Evolutionary conservation across 2,329 filamentous ascomycete species (phyloP).

Genomic region (Zymoseptoria ardabiliae): DNA sequence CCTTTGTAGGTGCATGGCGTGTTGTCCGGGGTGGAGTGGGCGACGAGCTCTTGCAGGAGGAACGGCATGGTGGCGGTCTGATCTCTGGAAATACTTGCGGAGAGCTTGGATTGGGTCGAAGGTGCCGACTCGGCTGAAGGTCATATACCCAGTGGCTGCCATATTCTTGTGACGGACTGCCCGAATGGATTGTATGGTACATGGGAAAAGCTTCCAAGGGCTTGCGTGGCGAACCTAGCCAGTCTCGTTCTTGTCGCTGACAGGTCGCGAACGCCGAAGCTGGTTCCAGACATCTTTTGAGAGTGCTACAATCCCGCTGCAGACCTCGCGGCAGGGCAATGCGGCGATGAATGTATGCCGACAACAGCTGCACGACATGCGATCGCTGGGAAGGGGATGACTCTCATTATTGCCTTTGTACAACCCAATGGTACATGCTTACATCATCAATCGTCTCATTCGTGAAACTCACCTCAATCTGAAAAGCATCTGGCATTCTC

Average conservation of each 20-base stretch:
- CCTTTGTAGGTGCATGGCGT: conserved; percentile 1
- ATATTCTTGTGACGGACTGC: neutral
- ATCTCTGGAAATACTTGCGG: neutral
- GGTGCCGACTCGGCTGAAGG: neutral
- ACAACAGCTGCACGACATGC: neutral
- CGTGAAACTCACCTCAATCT: neutral
- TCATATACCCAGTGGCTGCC: neutral
- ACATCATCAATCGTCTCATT: conserved; percentile 1
- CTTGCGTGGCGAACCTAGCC: neutral
- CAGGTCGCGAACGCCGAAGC: neutral
- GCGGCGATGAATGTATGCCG: neutral
- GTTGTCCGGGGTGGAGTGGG: conserved; percentile 1
- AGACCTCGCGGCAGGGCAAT: neutral
- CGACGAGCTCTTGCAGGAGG: neutral
- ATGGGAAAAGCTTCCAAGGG: neutral
- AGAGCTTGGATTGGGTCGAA: too few species aligned
- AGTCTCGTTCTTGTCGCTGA: neutral
- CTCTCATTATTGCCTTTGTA: conserved; percentile 8
- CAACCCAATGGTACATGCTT: conserved; percentile 1
- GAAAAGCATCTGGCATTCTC: conserved; percentile 5
- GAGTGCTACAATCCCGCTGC: neutral
- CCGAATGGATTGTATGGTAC: neutral
- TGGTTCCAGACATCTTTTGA: neutral
- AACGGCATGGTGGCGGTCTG: neutral
- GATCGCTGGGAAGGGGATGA: neutral